Percentiles rank a stretch among this genome's conserved stretches.
phyloP scores from a whole-genome alignment of 176 grass and related monocot species.

The Oryza australiensis region DNA sequence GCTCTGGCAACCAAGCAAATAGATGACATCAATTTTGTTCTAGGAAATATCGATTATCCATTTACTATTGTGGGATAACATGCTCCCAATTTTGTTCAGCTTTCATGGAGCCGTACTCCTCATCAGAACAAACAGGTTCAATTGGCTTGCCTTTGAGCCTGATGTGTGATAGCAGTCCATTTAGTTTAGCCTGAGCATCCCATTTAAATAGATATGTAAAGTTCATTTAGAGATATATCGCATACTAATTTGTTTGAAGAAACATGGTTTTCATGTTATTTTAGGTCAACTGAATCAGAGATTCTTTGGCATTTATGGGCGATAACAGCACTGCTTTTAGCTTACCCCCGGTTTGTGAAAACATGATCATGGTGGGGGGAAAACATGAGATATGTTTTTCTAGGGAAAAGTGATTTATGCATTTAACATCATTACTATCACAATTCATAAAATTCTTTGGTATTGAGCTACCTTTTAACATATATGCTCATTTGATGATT shows the following conservation, averaged over 20 bases:
- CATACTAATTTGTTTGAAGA: constrained; percentile 20
- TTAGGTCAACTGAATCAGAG: constrained; percentile 96
- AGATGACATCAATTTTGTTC: background rate
- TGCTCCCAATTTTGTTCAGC: background rate
- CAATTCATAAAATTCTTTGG: background rate
- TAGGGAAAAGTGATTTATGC: background rate
- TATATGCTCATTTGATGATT: constrained; percentile 9
- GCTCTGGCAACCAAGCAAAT: background rate
- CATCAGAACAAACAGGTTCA: too few species aligned
- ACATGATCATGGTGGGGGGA: background rate
- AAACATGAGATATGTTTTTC: background rate
- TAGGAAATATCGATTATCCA: background rate
- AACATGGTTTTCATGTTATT: constrained; percentile 32
- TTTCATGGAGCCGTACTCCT: too few species aligned
- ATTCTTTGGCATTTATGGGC: constrained; percentile 87
- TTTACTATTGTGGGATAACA: background rate
- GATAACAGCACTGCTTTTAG: constrained; percentile 93
- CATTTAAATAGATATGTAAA: too few species aligned
- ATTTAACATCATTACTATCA: background rate
- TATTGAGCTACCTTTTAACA: background rate
- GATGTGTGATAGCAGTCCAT: too few species aligned
- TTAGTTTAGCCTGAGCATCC: too few species aligned
- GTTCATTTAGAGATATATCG: too few species aligned
- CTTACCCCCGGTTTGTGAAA: constrained; percentile 64
- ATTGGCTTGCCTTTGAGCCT: too few species aligned